A percentile compares a stretch with the other conserved stretches of the same genome.
phyloP scores from a whole-genome alignment of 1,284 basidiomycete genomes.

The Leccinum solheimii region DNA sequence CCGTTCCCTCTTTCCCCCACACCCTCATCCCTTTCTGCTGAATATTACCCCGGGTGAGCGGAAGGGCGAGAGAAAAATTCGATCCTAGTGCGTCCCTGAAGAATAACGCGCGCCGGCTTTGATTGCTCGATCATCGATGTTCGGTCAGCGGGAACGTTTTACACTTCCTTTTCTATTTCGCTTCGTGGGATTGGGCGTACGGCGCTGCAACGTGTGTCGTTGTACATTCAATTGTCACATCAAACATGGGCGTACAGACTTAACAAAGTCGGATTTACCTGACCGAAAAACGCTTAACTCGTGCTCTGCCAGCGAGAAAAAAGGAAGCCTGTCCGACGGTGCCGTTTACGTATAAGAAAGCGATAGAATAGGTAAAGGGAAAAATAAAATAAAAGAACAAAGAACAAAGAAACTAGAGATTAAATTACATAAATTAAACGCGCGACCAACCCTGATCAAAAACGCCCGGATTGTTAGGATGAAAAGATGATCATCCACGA shows the following conservation, averaged over 20 bases:
- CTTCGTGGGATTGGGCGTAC: background rate
- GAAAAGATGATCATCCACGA: slow-evolving; percentile 2
- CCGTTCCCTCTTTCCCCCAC: background rate
- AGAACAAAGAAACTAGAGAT: background rate
- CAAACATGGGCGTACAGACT: background rate
- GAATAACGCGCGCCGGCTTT: background rate
- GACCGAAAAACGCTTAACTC: background rate
- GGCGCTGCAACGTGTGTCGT: background rate
- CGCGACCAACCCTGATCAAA: background rate
- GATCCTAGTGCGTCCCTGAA: background rate
- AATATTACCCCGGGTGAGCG: background rate
- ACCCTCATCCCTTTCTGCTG: background rate
- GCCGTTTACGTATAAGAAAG: background rate
- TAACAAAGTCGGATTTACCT: background rate
- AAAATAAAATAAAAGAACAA: background rate
- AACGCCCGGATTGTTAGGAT: slow-evolving; percentile 1
- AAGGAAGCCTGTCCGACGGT: background rate
- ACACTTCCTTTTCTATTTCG: background rate
- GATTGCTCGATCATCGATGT: background rate
- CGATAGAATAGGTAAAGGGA: background rate
- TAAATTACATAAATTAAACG: background rate
- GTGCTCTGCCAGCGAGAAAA: slow-evolving; percentile 1
- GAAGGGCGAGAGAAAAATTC: background rate
- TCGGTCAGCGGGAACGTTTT: background rate
- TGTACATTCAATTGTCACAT: background rate